Base-by-base conservation (phyloP, 2,329 filamentous ascomycete species). In the Pyricularia sp. region DNA sequence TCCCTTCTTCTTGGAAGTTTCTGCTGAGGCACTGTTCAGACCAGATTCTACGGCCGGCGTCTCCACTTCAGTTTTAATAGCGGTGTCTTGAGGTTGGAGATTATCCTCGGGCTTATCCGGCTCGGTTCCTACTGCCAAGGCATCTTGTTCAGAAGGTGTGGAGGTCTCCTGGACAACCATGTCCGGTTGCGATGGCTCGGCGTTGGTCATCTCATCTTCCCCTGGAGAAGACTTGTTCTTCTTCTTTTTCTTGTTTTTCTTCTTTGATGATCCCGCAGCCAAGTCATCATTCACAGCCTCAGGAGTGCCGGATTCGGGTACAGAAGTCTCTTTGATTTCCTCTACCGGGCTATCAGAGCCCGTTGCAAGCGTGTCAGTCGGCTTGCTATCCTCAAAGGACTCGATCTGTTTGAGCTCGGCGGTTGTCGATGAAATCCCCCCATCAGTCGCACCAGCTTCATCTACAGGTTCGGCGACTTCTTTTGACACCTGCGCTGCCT, bases 221-320 rank as follows among this genome's bases (percentile, higher is more conserved):
- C 40, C 40, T n/a, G 40, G 40, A 1, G 53, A 10, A 57, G 68
- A 61, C 44, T 62, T 65, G 57, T 65, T 60, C 24, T 19, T 65
- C 44, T 65, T 60, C 24, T 19, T 62, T 30, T 63, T 64, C 59
- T 65, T 64, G 40, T 35, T 33, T 31, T 62, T 65, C 64, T 74
- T 81, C 4, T 69, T 67, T 19, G 72, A 69, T 61, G 70, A 70
- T 4, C 68, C 68, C n/a, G 71, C 68, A 4, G 66, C n/a, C 65
- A 64, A 65, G 10, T 66, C 67, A 55, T 66, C 66, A 6, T 63
- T 66, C 6, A 62, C n/a, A 28, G 19, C 26, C 10, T 62, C 62
- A 24, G 28, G 28, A 22, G n/a, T 19, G 24, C 24, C 12, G n/a
- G 31, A 28, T 35, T 40, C 57, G 28, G 16, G 44, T 22, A 24